These are phyloP conservation scores for Geotrichum klebahnii DNA, from an alignment of 1,139 yeast species.

Conservation along the genomic window DNA sequence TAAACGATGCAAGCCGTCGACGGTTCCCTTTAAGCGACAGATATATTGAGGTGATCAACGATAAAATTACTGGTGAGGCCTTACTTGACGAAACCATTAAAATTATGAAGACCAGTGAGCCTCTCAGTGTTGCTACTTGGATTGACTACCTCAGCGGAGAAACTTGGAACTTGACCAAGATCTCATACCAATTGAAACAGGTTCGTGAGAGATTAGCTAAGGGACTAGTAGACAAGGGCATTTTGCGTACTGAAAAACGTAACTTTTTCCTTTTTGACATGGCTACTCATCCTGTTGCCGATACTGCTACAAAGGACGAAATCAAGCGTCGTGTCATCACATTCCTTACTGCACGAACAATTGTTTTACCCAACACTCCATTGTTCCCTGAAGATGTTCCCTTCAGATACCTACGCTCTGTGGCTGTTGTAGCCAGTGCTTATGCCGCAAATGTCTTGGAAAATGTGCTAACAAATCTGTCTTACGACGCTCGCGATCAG, in stretches of 20 bases:
- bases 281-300: conserved; percentile 98
- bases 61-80: conserved; percentile 89
- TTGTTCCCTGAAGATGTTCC: conserved; percentile 68
- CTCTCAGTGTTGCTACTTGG: conserved; percentile 85
- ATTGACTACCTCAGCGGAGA: conserved; percentile 88
- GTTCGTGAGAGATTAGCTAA: conserved; percentile 95
- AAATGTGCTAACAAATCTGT: conserved; percentile 72
- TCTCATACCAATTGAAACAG: conserved; percentile 91
- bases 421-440: conserved; percentile 81
- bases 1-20: conserved; percentile 89
- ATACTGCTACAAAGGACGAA: conserved; percentile 76
- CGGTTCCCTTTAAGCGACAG: conserved; percentile 86
- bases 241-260: conserved; percentile 89
- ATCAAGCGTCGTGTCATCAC: conserved; percentile 66
- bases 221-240: conserved; percentile 97
- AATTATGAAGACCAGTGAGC: conserved; percentile 81
- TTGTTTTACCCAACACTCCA: conserved; percentile 46
- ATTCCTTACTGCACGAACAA: conserved; percentile 65
- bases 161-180: conserved; percentile 95
- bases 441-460: conserved; percentile 96
- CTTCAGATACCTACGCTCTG: conserved; percentile 68
- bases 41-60: conserved; percentile 78
- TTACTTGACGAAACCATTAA: conserved; percentile 88
- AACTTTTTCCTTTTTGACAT: conserved; percentile 91
- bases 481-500: conserved; percentile 85